Evolutionary conservation across 1,139 yeast genomes (phyloP).

Genomic region (Sugiyamaella neomexicana): DNA sequence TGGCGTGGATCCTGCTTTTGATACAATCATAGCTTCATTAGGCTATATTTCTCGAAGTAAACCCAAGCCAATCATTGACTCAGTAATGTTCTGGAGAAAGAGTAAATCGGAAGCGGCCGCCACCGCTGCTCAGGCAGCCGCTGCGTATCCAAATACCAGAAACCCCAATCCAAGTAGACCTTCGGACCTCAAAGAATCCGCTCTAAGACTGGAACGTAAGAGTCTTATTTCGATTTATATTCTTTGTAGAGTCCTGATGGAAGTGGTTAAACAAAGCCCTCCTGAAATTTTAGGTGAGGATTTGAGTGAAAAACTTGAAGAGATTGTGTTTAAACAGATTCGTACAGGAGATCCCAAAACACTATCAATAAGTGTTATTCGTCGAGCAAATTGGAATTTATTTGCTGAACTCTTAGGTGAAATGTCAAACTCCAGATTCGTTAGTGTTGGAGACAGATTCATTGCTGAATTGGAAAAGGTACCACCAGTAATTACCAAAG

Average conservation of each 20-base stretch:
- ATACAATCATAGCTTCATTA: slow-evolving; percentile 75
- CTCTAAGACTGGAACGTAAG: slow-evolving; percentile 82
- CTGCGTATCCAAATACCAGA: slow-evolving; percentile 39
- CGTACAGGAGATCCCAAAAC: slow-evolving; percentile 80
- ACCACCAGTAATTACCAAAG: slow-evolving; percentile 55
- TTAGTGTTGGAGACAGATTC: slow-evolving; percentile 89
- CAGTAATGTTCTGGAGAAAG: slow-evolving; percentile 98
- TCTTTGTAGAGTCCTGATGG: slow-evolving; percentile 89
- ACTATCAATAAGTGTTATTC: slow-evolving; percentile 64
- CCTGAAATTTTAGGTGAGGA: slow-evolving; percentile 72
- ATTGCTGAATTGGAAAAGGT: slow-evolving; percentile 88
- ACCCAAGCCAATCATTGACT: slow-evolving; percentile 95
- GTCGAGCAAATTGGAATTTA: slow-evolving; percentile 91
- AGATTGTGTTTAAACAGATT: slow-evolving; percentile 87
- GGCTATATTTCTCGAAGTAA: slow-evolving; percentile 89
- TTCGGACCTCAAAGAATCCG: slow-evolving; percentile 61
- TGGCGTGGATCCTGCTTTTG: slow-evolving; percentile 85
- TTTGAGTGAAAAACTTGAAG: slow-evolving; percentile 81
- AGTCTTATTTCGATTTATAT: slow-evolving; percentile 85
- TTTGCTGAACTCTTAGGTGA: slow-evolving; percentile 87
- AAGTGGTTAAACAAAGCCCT: slow-evolving; percentile 86
- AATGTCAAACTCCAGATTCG: slow-evolving; percentile 81
- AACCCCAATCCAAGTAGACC: slow-evolving; percentile 17
- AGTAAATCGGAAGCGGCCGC: slow-evolving; percentile 83
- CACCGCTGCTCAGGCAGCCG: slow-evolving; percentile 51